phyloP scores from a whole-genome alignment of 169 alveolate species.

The Plasmodium relictum region DNA sequence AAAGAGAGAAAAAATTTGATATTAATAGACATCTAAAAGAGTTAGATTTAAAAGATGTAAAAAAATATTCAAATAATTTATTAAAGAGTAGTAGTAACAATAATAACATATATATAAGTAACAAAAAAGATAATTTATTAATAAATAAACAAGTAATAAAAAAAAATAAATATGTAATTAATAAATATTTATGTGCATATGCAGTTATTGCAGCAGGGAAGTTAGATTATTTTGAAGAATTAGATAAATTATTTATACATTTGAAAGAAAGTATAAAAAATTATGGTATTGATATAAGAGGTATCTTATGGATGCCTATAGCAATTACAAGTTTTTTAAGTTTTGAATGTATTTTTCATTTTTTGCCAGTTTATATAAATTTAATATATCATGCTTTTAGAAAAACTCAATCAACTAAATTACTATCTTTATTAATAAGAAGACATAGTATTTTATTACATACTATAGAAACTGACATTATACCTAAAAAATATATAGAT shows the following conservation, averaged over 20 bases:
- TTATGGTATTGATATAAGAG: conserved; percentile 74
- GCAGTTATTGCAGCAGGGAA: conserved; percentile 77
- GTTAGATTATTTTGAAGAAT: conserved; percentile 43
- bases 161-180: conserved; percentile 26
- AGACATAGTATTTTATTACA: conserved; percentile 73
- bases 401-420: conserved; percentile 71
- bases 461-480: conserved; percentile 65
- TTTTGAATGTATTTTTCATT: conserved; percentile 47
- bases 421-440: conserved; percentile 56
- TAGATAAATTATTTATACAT: conserved; percentile 46
- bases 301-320: conserved; percentile 77
- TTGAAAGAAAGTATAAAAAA: conserved; percentile 50
- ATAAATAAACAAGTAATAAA: background rate
- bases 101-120: background rate
- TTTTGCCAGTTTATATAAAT: conserved; percentile 60
- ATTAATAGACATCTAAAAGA: conserved; percentile 7
- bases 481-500: conserved; percentile 58
- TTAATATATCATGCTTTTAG: conserved; percentile 68
- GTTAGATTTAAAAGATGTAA: background rate
- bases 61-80: background rate
- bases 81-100: background rate
- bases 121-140: background rate
- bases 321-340: conserved; percentile 66
- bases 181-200: conserved; percentile 71
- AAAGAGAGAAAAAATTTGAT: conserved; percentile 28